Evolutionary conservation across 345 rosid species (phyloP), one percentile per base, ranked within the genome.

Genomic region (Citrus glauca): DNA sequence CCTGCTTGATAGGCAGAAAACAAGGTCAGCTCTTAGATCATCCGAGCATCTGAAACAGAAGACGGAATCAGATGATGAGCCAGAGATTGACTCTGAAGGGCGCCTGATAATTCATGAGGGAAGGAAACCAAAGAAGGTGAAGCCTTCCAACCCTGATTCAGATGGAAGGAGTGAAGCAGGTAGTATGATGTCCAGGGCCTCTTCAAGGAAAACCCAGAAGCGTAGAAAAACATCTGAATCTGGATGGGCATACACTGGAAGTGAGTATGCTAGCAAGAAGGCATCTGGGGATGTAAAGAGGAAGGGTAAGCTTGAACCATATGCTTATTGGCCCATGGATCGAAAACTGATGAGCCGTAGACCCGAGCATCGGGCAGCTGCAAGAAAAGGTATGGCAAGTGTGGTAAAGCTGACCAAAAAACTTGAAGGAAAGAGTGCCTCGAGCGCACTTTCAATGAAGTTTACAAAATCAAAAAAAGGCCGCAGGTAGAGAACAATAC

Each of bases 241-340:
- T 11, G 98, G 98, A 66, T 90, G 97, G 89, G 90, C 98, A 14
- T 90, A 92, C 87, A 96, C 57, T 1, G 99, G 99, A 25, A 89
- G 64, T 22, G 98, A 91, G 85, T 93, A 95, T 82, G 87, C 89
- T 40, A 94, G 90, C 88, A 96, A 90, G 87, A 96, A 94, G 84
- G 98, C 95, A 19, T 86, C 91, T 53, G 98, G 98, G 1, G 98
- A 96, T 78, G 83, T 96, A 53, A 90, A 82, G 85, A 90, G 87
- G 89, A 96, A 94, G 84, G 98, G 88, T 61, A 96, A 94, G 83
- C 91, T 96, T 20, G 99, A 93, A 80, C 98, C 99, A 0, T 94
- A 92, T 78, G 99, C 99, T 0, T 96, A 94, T 77, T 96, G 99
- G 99, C 98, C 99, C 3, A 90, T 96, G 9, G 98, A 96, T 79